Conservation (phyloP, 2,329 filamentous ascomycete species). For the Neonectria hederae region DNA sequence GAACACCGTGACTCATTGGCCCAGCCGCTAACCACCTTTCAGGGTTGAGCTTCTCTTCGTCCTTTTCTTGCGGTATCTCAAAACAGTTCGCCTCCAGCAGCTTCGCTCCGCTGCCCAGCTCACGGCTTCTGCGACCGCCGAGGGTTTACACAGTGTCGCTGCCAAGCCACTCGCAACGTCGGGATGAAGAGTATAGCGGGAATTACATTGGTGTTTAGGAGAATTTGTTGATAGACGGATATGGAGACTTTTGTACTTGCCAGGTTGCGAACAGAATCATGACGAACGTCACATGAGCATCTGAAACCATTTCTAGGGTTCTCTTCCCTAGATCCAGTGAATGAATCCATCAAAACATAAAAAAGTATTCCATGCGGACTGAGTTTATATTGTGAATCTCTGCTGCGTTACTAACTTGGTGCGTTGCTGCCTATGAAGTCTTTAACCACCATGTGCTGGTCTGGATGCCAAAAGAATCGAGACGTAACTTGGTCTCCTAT, state of each 20-base stretch:
- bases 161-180: slow-evolving; percentile 41
- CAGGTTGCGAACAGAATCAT: slow-evolving; percentile 8
- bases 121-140: slow-evolving; percentile 59
- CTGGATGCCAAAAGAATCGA: too few species aligned
- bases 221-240: slow-evolving; percentile 28
- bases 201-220: slow-evolving; percentile 28
- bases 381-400: not conserved
- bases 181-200: slow-evolving; percentile 16
- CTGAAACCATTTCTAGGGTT: not conserved
- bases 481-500: too few species aligned
- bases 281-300: not conserved
- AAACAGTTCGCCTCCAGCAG: slow-evolving; percentile 74
- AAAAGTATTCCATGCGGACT: not conserved
- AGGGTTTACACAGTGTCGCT: slow-evolving; percentile 55
- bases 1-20: not conserved
- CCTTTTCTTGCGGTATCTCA: slow-evolving; percentile 83
- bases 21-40: slow-evolving; percentile 28
- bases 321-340: not conserved
- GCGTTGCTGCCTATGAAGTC: not conserved
- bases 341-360: not conserved
- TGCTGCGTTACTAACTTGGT: not conserved
- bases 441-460: not conserved
- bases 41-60: slow-evolving; percentile 91
- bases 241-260: slow-evolving; percentile 31
- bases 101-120: slow-evolving; percentile 72